phyloP scores from a whole-genome alignment of 169 alveolate species.

The Sarcocystis neurona region DNA sequence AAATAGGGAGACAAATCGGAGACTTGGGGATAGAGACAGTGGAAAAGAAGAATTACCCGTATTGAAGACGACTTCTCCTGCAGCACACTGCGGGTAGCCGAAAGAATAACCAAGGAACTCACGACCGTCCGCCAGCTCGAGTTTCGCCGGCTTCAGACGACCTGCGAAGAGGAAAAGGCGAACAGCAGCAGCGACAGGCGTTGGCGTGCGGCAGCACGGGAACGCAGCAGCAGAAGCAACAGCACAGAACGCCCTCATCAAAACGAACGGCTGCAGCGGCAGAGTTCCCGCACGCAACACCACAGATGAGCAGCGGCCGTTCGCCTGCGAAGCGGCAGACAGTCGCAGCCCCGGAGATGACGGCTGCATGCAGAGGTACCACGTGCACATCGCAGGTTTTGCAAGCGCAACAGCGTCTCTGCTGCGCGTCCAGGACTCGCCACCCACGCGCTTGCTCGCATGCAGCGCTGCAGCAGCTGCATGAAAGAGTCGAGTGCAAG shows the following conservation, averaged over 20 bases:
- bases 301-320: neutral
- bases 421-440: neutral
- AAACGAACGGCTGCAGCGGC: neutral
- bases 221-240: neutral
- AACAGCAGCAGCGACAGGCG: constrained; percentile 24
- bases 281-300: neutral
- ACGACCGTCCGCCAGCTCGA: constrained; percentile 55
- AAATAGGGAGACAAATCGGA: too few species aligned
- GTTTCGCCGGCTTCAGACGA: constrained; percentile 38
- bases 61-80: constrained; percentile 86
- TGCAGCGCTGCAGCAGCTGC: neutral
- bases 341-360: neutral
- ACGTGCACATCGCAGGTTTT: neutral
- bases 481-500: neutral
- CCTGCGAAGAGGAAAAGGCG: neutral
- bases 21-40: too few species aligned
- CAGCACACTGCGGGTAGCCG: constrained; percentile 54
- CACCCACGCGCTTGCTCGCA: neutral
- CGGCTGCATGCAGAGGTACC: neutral
- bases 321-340: neutral
- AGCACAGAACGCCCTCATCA: neutral
- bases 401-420: neutral
- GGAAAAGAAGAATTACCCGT: constrained; percentile 77
- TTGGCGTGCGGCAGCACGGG: neutral
- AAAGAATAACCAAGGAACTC: constrained; percentile 62